These are phyloP conservation scores for Tubosaeta brunneosetosa DNA, from an alignment of 768 basidiomycete species.

Conservation along the genomic window DNA sequence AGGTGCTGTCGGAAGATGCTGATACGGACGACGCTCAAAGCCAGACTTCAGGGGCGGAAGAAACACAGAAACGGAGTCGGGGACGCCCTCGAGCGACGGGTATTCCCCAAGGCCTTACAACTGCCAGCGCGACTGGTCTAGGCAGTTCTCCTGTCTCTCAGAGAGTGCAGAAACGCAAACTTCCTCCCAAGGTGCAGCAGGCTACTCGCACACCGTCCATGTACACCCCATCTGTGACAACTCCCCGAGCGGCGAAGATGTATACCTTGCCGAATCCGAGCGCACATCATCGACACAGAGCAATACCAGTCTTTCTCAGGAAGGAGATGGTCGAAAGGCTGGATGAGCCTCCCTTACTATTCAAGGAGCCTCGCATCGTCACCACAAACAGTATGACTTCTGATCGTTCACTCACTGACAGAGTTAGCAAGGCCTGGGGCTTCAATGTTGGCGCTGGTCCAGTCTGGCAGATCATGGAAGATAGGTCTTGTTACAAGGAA, in stretches of 20 bases:
- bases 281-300: constrained; percentile 69
- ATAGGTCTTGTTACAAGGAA: constrained; percentile 76
- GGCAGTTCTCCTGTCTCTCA: not conserved
- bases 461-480: constrained; percentile 75
- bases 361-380: constrained; percentile 37
- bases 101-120: not conserved
- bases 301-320: constrained; percentile 54
- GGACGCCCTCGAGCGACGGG: constrained; percentile 2
- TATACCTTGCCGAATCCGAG: constrained; percentile 61
- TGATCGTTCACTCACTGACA: constrained; percentile 42
- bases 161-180: constrained; percentile 18
- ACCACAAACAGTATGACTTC: constrained; percentile 57
- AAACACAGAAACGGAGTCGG: constrained; percentile 10
- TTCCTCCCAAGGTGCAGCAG: constrained; percentile 15
- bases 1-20: constrained; percentile 30
- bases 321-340: constrained; percentile 58
- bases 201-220: constrained; percentile 1
- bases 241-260: constrained; percentile 34
- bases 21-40: constrained; percentile 17
- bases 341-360: constrained; percentile 44
- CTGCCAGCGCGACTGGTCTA: not conserved
- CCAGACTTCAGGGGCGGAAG: constrained; percentile 12
- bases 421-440: constrained; percentile 66
- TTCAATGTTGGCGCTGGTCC: constrained; percentile 74
- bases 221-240: constrained; percentile 3